Base-by-base conservation (phyloP, 2,329 filamentous ascomycete genomes). In the Apiospora sp. region DNA sequence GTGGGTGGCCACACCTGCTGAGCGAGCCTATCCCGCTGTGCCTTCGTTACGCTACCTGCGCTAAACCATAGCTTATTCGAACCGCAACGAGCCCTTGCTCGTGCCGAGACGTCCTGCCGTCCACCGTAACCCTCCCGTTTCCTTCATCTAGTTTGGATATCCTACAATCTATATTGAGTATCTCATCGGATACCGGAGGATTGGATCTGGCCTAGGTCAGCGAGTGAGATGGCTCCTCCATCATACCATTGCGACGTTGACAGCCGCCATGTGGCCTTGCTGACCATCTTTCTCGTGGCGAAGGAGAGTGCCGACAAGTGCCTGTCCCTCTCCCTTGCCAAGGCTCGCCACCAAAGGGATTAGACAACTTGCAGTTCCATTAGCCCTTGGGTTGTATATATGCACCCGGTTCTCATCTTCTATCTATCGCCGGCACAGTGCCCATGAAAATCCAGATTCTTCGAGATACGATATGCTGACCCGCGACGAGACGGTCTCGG, bases 41-140 rank as follows among this genome's bases (percentile, higher is more conserved):
- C 14, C 34, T 41, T 64, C 58, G 34, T 64, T 64, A 64, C 58
- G 58, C 58, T 64, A 41, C 34, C 58, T 64, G 58, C 58, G 58
- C 58, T 64, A 64, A 64, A 41, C 58, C 58, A 64, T 64, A 64
- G 58, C 58, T 64, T 64, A 64, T 64, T 64, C 58, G 58, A 64
- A 64, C 58, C 34, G 58, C 58, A 64, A 34, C 58, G 34, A 64
- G 34, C 58, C 34, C 30, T 64, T 64, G 58, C 58, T 64, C 19
- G 58, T 64, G 58, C 58, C 58, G 58, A 64, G 58, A 12, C 19
- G 34, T 34, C 58, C 34, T 64, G 58, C 58, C 58, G 58, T 41
- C 10, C 34, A 41, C 41, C 34, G 58, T 22, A 64, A 64, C 58
- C 34, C 58, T 41, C 58, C 58, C 41, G 22, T 4, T 4, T 3